Evolutionary conservation across 371 early-diverging fungal genomes (phyloP).

Genomic region (Basidiobolus meristosporus): DNA sequence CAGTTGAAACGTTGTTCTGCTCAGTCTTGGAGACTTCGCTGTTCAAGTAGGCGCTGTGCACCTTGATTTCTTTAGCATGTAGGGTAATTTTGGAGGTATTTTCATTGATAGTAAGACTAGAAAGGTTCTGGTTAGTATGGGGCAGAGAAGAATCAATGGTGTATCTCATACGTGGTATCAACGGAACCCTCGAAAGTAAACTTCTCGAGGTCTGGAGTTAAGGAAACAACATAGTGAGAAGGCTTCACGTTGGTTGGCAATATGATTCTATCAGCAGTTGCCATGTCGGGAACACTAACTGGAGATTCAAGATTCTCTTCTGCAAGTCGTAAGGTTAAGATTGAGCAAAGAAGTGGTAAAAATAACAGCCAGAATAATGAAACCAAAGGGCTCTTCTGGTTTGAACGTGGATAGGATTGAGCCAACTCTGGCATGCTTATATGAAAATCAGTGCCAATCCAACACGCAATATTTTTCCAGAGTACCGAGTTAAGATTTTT

Average conservation of each 20-base stretch:
- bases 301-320: too few species aligned
- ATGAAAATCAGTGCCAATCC: too few species aligned
- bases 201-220: conserved; percentile 44
- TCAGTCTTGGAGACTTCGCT: conserved; percentile 9
- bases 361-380: too few species aligned
- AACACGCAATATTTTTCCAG: too few species aligned
- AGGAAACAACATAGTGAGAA: conserved; percentile 44
- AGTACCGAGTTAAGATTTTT: too few species aligned
- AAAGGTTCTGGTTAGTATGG: not conserved
- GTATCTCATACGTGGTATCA: conserved; percentile 10
- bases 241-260: conserved; percentile 56
- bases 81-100: conserved; percentile 24
- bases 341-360: too few species aligned
- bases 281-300: too few species aligned
- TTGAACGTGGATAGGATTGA: too few species aligned
- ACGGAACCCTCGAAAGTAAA: conserved; percentile 43
- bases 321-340: too few species aligned
- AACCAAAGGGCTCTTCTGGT: too few species aligned
- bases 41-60: conserved; percentile 11
- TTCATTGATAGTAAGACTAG: conserved; percentile 22
- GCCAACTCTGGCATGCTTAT: too few species aligned
- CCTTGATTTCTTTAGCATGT: conserved; percentile 30
- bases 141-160: not conserved
- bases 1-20: conserved; percentile 13
- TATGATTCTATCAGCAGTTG: conserved; percentile 23